These are phyloP conservation scores for Ascomycota sp. DNA, from an alignment of 2,329 filamentous ascomycete genomes.

Conservation along the genomic window DNA sequence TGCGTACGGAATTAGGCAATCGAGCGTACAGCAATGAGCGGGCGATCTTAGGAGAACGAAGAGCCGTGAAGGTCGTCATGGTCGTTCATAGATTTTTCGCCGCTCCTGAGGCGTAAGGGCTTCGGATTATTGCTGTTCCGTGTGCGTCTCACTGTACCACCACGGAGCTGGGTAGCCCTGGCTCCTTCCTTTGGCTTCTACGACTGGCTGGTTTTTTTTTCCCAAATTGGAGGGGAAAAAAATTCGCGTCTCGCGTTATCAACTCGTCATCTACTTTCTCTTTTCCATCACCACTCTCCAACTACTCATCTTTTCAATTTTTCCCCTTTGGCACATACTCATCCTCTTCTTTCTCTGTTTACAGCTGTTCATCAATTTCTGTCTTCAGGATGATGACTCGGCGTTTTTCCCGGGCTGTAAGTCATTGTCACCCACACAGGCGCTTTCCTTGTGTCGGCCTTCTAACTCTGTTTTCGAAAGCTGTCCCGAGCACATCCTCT, in stretches of 20 bases:
- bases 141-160: too few species aligned
- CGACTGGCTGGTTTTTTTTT: slow-evolving; percentile 13
- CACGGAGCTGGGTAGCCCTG: too few species aligned
- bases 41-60: too few species aligned
- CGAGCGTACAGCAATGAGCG: too few species aligned
- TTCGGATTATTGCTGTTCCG: too few species aligned
- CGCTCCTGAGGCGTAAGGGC: too few species aligned
- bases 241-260: slow-evolving; percentile 12
- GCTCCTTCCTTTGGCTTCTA: slow-evolving; percentile 22
- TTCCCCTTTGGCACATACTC: slow-evolving; percentile 4
- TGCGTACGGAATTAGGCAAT: too few species aligned
- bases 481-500: slow-evolving; percentile 55
- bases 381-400: slow-evolving; percentile 45
- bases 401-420: slow-evolving; percentile 53
- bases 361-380: slow-evolving; percentile 11
- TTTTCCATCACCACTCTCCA: slow-evolving; percentile 1
- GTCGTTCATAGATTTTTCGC: too few species aligned
- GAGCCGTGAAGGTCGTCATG: too few species aligned
- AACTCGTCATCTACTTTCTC: slow-evolving; percentile 8
- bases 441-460: slow-evolving; percentile 2
- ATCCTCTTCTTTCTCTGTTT: background rate
- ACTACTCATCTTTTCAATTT: slow-evolving; percentile 4
- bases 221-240: slow-evolving; percentile 10
- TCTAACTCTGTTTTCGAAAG: slow-evolving; percentile 18
- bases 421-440: slow-evolving; percentile 12